phyloP scores from a whole-genome alignment of 257 asterid species.

The Verbena officinalis region DNA sequence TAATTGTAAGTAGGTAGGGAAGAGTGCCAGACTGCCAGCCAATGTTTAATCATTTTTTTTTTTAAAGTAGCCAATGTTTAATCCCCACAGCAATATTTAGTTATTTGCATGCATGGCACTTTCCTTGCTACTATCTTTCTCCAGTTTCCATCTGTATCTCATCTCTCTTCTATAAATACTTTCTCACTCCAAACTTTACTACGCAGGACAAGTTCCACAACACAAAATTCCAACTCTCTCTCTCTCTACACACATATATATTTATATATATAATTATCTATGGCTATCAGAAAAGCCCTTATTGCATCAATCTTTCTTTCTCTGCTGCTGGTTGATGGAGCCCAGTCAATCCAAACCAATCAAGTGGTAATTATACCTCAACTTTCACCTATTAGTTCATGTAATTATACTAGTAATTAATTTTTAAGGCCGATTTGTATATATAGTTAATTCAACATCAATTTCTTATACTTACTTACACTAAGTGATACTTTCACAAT shows the following conservation, averaged over 20 bases:
- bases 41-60: constrained; percentile 9
- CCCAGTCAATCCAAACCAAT: constrained; percentile 50
- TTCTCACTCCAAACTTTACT: constrained; percentile 15
- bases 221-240: neutral
- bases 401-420: neutral
- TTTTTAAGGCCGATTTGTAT: too few relatives aligned
- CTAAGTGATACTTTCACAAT: neutral
- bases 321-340: constrained; percentile 48
- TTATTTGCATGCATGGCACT: constrained; percentile 51
- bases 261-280: constrained; percentile 12
- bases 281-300: constrained; percentile 54
- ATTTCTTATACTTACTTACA: neutral
- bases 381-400: neutral
- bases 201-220: neutral
- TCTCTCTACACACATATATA: neutral
- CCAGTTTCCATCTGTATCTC: constrained; percentile 25
- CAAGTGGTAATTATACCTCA: constrained; percentile 36
- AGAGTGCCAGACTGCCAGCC: constrained; percentile 44
- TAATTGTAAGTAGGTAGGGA: constrained; percentile 38
- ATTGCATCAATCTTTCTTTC: constrained; percentile 43
- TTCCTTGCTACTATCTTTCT: constrained; percentile 24
- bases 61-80: constrained; percentile 28
- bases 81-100: constrained; percentile 23
- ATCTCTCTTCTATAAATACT: constrained; percentile 37
- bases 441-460: too few relatives aligned